Evolutionary conservation across 108 stramenopile genomes (phyloP), one percentile per base, ranked within the genome.

Genomic region (Fragilaria crotonensis): DNA sequence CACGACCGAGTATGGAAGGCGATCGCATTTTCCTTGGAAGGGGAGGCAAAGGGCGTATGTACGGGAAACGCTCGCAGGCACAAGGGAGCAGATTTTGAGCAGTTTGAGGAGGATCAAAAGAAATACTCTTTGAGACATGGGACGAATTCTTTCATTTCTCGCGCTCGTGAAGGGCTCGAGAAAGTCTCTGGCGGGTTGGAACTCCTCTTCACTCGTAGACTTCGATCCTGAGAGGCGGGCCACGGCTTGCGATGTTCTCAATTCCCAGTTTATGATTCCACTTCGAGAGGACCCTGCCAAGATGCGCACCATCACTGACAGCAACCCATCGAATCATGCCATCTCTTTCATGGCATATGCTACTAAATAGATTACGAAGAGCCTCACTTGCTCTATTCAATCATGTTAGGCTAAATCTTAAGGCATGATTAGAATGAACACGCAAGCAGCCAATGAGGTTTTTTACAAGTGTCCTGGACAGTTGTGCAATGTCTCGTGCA

Each of bases 101-200:
- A 66, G 22, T 93, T 62, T 59, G 48, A 54, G 17, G 54, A 64
- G n/a, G 85, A 93, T 62, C 65, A 70, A 32, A 50, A 66, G n/a
- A 64, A 60, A 41, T 93, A 70, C 52, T 87, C 84, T 9, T 46
- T 89, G 3, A 52, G 61, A 20, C 46, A 68, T 19, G 91, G 91
- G 30, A 80, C 9, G 60, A 70, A 93, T 54, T 33, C 55, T 53
- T 73, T 67, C 49, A 83, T 93, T 52, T 64, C 76, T 29, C 60
- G 66, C 30, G 91, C 85, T 27, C 71, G 91, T 18, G 44, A 57
- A 25, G 64, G 63, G 22, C 72, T 93, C 0, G 47, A 64, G 57
- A 64, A n/a, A n/a, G n/a, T n/a, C n/a, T n/a, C n/a, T 44, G 92
- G 92, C 46, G 92, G 84, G 4, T 85, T 90, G 87, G 89, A 90